Evolutionary conservation across 371 early-diverging fungal genomes (phyloP), one percentile per base, ranked within the genome.

Genomic region (Mucor saturninus): DNA sequence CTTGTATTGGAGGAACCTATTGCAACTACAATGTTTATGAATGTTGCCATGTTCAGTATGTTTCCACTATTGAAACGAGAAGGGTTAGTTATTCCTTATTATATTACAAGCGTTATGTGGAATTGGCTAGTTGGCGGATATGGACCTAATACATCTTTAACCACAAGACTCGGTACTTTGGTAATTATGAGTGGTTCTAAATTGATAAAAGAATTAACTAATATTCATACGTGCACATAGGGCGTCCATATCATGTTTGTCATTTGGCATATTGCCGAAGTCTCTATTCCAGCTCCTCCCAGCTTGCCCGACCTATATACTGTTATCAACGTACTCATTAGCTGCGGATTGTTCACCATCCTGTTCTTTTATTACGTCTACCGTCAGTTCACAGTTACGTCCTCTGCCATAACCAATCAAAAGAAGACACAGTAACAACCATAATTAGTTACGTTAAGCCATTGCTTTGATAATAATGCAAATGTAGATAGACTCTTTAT

Each of bases 31-130:
- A 77, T 89, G 76, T 91, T 98, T 64, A 82, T 84, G 4, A 93
- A 91, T 53, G 75, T 89, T n/a, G 92, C 96, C 11, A 84, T 90
- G 68, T 97, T 95, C 65, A 96, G 95, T 71, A 89, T 96, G 89
- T 95, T 83, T 60, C 96, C 97, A 0, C 76, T 98, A 4, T 74
- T 97, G 46, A 81, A 83, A 46, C 80, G 86, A 21, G 98, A 97
- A 65, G 86, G 72, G 0, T 69, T 95, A 9, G 72, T 67, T 0
- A 43, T 94, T 0, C 88, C 91, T 4, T 95, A 94, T 61, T 71
- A 83, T 31, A 77, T 83, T 0, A 53, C 82, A 2, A 64, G 80
- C 5, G 37, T 84, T 5, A 61, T 93, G 40, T 95, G 93, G 92
- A 88, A 92, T 66, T 79, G 88, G 83, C 59, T 91, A 30, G 75